Evolutionary conservation across 78 protist species (phyloP).

Genomic region (Andalucia godoyi): DNA sequence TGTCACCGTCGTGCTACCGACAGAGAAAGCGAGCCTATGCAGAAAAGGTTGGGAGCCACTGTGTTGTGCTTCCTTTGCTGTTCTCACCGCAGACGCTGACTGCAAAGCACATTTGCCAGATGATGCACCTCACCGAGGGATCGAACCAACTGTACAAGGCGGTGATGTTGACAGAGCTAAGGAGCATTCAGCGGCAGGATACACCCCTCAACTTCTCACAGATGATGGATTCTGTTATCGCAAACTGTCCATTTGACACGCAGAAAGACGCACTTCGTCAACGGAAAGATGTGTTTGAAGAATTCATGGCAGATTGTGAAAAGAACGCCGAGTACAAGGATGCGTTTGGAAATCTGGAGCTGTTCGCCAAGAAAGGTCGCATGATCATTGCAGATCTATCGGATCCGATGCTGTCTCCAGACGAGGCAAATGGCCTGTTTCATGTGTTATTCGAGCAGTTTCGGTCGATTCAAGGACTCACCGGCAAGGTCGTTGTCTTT

Average conservation of each 20-base stretch:
- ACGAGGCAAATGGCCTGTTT: slow-evolving; percentile 7
- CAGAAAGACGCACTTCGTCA: background rate
- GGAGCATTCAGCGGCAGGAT: background rate
- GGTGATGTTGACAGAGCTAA: background rate
- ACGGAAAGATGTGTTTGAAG: background rate
- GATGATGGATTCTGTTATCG: background rate
- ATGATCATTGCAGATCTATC: slow-evolving; percentile 4
- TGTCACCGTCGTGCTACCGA: background rate
- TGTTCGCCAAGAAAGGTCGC: background rate
- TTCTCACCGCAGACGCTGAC: background rate
- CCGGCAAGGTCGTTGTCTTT: background rate
- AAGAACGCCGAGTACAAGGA: background rate
- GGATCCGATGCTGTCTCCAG: slow-evolving; percentile 1
- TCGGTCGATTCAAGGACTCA: background rate
- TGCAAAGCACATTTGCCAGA: background rate
- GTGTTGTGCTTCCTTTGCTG: background rate
- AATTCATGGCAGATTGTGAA: background rate
- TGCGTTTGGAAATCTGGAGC: background rate
- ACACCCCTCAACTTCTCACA: background rate
- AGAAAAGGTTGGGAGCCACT: background rate
- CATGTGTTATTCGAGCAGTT: slow-evolving; percentile 2
- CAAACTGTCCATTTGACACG: background rate
- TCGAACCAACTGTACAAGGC: background rate
- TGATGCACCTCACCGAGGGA: background rate
- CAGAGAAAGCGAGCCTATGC: background rate